phyloP scores from a whole-genome alignment of 2,329 filamentous ascomycete species.

The Calonectria fujianensis region DNA sequence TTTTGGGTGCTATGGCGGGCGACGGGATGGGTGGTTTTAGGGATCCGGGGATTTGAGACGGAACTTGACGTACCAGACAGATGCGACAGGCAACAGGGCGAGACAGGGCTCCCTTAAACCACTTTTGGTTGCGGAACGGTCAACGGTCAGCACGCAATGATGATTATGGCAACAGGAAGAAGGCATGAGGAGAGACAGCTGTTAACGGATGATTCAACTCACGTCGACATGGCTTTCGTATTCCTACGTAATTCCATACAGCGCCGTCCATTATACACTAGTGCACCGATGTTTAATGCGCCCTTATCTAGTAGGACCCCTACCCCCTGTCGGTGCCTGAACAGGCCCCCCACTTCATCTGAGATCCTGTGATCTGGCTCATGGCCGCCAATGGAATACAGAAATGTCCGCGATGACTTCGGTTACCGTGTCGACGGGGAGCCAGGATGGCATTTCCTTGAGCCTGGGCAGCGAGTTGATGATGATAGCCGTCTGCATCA shows the following conservation, averaged over 20 bases:
- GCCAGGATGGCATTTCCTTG: too few relatives aligned
- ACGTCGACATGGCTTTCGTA: conserved; percentile 11
- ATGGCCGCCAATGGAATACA: background rate
- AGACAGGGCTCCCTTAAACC: conserved; percentile 23
- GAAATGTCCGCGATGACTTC: too few relatives aligned
- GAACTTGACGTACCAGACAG: conserved; percentile 17
- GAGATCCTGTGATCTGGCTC: conserved; percentile 18
- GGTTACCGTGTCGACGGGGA: too few relatives aligned
- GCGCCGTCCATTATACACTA: conserved; percentile 17
- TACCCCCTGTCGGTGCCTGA: conserved; percentile 30
- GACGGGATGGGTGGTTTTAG: conserved; percentile 1
- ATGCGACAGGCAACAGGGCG: background rate
- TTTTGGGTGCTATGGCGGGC: background rate
- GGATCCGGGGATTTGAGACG: conserved; percentile 6
- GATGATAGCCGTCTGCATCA: too few relatives aligned
- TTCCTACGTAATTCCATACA: conserved; percentile 25
- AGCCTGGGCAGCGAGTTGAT: too few relatives aligned
- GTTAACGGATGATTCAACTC: conserved; percentile 3
- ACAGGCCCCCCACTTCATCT: conserved; percentile 25
- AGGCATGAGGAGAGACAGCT: conserved; percentile 19
- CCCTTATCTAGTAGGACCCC: conserved; percentile 25
- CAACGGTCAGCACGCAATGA: background rate
- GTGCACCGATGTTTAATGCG: conserved; percentile 27
- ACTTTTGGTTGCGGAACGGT: background rate
- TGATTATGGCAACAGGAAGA: background rate